These are phyloP conservation scores for Aspergillus campestris DNA, from an alignment of 495 filamentous ascomycete genomes.

Conservation along the genomic window DNA sequence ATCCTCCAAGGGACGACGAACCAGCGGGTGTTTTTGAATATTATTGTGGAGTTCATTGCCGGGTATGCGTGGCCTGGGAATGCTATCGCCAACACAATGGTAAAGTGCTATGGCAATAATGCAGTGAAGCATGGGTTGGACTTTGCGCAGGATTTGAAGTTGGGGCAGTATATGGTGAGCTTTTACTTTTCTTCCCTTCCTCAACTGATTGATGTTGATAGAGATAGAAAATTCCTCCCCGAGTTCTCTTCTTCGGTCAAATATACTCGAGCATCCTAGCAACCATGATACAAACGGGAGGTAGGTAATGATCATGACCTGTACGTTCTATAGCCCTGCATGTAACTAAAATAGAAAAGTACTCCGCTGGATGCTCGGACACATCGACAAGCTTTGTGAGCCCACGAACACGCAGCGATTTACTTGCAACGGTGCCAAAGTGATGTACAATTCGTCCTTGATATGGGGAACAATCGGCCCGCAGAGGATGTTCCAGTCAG, in stretches of 20 bases:
- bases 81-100: constrained; percentile 80
- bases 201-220: neutral
- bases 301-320: neutral
- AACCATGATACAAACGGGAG: constrained; percentile 19
- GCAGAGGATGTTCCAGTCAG: constrained; percentile 32
- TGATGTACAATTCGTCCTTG: constrained; percentile 41
- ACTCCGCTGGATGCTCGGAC: constrained; percentile 42
- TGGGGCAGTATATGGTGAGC: constrained; percentile 44
- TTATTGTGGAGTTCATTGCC: constrained; percentile 71
- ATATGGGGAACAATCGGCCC: constrained; percentile 39
- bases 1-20: constrained; percentile 83
- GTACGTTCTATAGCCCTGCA: constrained; percentile 31
- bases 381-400: constrained; percentile 36
- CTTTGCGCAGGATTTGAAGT: constrained; percentile 39
- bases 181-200: neutral
- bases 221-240: constrained; percentile 41
- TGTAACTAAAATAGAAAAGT: constrained; percentile 14
- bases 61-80: constrained; percentile 69
- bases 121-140: constrained; percentile 41
- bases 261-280: constrained; percentile 41
- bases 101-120: constrained; percentile 66
- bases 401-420: constrained; percentile 31
- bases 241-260: constrained; percentile 44
- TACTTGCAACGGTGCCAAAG: constrained; percentile 43
- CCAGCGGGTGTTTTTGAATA: constrained; percentile 49